A percentile compares a stretch with the other conserved stretches of the same genome.
These are phyloP conservation scores for Carex arenaria DNA, from an alignment of 202 grass and related monocot species.

Conservation along the genomic window DNA sequence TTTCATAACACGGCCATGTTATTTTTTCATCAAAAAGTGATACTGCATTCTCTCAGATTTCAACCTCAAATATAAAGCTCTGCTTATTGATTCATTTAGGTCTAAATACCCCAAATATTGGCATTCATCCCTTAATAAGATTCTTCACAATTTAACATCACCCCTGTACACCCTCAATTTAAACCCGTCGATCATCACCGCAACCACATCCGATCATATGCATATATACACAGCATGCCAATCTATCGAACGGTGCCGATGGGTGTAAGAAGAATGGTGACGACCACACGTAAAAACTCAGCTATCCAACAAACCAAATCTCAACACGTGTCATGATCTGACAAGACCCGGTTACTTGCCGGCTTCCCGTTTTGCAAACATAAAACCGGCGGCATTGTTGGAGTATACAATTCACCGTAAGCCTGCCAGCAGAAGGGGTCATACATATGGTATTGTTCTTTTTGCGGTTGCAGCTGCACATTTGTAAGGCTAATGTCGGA, in stretches of 20 bases:
- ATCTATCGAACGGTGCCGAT: conserved; percentile 56
- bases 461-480: conserved; percentile 59
- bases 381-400: conserved; percentile 58
- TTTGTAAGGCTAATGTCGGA: conserved; percentile 85
- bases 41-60: neutral
- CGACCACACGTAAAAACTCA: conserved; percentile 52
- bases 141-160: conserved; percentile 15
- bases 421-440: conserved; percentile 93
- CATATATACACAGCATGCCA: conserved; percentile 22
- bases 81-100: neutral
- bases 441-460: conserved; percentile 79
- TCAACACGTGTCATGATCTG: conserved; percentile 82
- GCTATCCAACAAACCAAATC: conserved; percentile 29
- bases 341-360: conserved; percentile 69
- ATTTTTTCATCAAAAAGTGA: conserved; percentile 4
- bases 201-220: conserved; percentile 17
- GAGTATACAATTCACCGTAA: conserved; percentile 79
- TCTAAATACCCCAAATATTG: conserved; percentile 29
- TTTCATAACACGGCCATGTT: neutral
- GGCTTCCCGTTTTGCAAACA: conserved; percentile 96
- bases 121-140: conserved; percentile 17
- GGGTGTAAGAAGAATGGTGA: conserved; percentile 57
- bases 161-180: conserved; percentile 8
- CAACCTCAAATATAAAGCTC: neutral
- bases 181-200: neutral